Conservation (phyloP, 2,329 filamentous ascomycete genomes). For the Aspergillus hortae region DNA sequence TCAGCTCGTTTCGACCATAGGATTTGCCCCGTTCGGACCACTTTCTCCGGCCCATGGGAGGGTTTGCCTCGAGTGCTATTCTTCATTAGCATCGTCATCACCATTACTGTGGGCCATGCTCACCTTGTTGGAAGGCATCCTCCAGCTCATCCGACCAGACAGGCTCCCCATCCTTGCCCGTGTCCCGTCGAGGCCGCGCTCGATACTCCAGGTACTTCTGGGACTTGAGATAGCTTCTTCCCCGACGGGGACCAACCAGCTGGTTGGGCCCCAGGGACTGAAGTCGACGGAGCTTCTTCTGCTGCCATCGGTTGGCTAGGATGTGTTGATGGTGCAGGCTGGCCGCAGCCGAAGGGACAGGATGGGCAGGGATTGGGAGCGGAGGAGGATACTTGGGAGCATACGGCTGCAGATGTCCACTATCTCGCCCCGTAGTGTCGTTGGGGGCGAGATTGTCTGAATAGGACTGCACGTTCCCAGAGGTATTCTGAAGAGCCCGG, state of each 20-base stretch:
- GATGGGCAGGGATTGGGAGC: conserved; percentile 23
- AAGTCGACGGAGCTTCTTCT: conserved; percentile 33
- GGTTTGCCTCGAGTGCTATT: conserved; percentile 51
- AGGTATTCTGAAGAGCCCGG: conserved; percentile 40
- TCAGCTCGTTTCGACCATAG: conserved; percentile 60
- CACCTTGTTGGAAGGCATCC: conserved; percentile 48
- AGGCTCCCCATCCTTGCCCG: conserved; percentile 41
- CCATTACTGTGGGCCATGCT: conserved; percentile 4
- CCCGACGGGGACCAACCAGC: conserved; percentile 21
- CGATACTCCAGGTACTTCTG: conserved; percentile 45
- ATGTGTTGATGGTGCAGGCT: conserved; percentile 26
- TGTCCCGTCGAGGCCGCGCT: conserved; percentile 40
- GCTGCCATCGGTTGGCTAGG: conserved; percentile 29
- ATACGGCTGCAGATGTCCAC: conserved; percentile 33
- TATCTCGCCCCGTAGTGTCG: conserved; percentile 26
- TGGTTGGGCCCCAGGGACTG: conserved; percentile 30
- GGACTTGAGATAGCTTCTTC: conserved; percentile 37
- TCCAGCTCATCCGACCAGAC: conserved; percentile 47
- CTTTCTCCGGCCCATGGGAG: conserved; percentile 58
- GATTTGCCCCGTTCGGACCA: conserved; percentile 50
- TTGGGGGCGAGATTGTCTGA: conserved; percentile 29
- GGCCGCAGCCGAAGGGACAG: conserved; percentile 19
- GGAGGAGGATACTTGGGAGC: conserved; percentile 35
- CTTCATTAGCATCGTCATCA: neutral
- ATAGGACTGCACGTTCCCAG: conserved; percentile 43